Evolutionary conservation across 345 rosid species (phyloP), one percentile per base, ranked within the genome.

Genomic region (Syzygium grande): DNA sequence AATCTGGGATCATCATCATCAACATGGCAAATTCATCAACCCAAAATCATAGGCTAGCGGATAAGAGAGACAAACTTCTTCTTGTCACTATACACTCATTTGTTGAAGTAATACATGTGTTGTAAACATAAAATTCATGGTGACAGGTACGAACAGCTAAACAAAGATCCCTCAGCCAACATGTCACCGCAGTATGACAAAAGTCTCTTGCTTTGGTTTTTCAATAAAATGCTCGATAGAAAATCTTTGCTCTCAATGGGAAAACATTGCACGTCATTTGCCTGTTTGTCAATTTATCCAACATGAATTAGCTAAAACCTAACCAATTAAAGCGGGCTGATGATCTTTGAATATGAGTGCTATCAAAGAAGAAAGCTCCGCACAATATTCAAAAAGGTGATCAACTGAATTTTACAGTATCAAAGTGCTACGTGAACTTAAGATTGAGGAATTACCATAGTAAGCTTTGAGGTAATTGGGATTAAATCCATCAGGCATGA

Each of bases 391-490:
- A 53, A 58, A 38, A 6, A 58, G 51, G 56, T 38, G 3, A 51
- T 68, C 55, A 16, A 13, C 27, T 19, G 10, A 1, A 38, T 38
- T 73, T 19, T 9, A 38, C 83, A 38, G 83, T 38, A 73, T 38
- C 49, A 38, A 19, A 22, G 49, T 38, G 27, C 4, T 11, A 43
- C 21, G 7, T 19, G 83, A 73, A 73, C 80, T 38, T 73, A 52
- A 17, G 51, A 46, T 87, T 29, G 55, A n/a, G 34, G 51, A 15
- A 68, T 84, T 91, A 94, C 98, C 97, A 21, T 97, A 97, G 91
- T 95, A 97, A 59, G 94, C 92, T 88, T 90, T 89, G 88, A 94
- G 98, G 91, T 94, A 89, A 87, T 93, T 93, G 59, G 91, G 84
- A 87, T 96, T 92, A 90, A 96, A 94, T 52, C 90, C 96, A 29